Evolutionary conservation across 495 filamentous ascomycete genomes (phyloP), one percentile per base, ranked within the genome.

Genomic region (Tetracladium setigerum): DNA sequence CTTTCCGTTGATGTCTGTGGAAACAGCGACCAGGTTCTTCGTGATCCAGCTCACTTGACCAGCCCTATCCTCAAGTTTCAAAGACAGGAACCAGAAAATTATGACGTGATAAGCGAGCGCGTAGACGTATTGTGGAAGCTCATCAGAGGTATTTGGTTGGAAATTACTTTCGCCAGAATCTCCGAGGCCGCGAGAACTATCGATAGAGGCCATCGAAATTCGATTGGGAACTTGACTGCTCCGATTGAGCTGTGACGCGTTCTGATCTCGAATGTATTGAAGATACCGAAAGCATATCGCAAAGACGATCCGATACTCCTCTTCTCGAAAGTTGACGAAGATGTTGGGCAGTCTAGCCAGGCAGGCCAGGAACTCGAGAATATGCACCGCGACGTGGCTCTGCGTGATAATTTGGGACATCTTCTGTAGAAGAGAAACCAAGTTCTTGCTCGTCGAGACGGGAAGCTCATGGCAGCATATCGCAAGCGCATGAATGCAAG

Each of bases 331-430:
- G 58, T 94, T 95, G 56, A 81, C 76, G 62, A 89, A 95, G 3
- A 97, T 73, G 43, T 86, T 79, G 9, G 87, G 87, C 35, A 95
- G 62, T 16, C 92, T 82, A 22, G 91, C 88, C 18, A 99, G 76
- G 36, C 87, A 82, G 8, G 85, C 82, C 30, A 97, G 66, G 57
- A 97, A 97, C 55, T 97, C 94, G 41, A 99, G 70, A 39, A 97
- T 92, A 59, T 97, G 91, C 41, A 96, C 83, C 13, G 90, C 87
- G 44, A 95, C 82, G 38, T 88, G 77, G 2, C 86, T 82, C 57
- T 95, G 87, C 10, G 91, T 96, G 57, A 97, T 95, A 50, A 95
- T 87, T 57, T 91, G 88, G 5, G 90, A 82, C 84, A 97, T 94
- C 58, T 83, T 90, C 57, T 89, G 83, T 34, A 97, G 71, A 46